Evolutionary conservation across 2,329 filamentous ascomycete genomes (phyloP).

Genomic region (Fusarium ambrosium): DNA sequence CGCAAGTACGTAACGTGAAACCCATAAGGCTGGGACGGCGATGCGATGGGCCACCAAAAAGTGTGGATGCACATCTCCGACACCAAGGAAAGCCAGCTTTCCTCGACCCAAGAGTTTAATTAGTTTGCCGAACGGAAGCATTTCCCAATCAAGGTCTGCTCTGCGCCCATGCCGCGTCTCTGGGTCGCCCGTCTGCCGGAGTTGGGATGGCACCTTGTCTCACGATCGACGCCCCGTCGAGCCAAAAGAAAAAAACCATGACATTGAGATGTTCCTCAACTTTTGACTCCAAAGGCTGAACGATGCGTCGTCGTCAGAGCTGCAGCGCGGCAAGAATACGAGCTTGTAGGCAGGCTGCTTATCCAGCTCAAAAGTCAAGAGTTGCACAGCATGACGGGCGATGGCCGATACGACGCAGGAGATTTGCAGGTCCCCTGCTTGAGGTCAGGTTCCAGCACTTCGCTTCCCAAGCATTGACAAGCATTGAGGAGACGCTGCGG

Average conservation of each 20-base stretch:
- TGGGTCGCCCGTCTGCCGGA: slow-evolving; percentile 19
- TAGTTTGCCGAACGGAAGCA: slow-evolving; percentile 25
- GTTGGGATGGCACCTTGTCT: slow-evolving; percentile 34
- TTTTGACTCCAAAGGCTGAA: not conserved
- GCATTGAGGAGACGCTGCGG: slow-evolving; percentile 15
- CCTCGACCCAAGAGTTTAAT: slow-evolving; percentile 15
- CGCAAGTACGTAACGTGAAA: not conserved
- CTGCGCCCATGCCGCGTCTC: slow-evolving; percentile 16
- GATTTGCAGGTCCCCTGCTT: slow-evolving; percentile 9
- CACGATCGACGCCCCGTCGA: slow-evolving; percentile 12
- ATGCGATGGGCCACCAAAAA: not conserved
- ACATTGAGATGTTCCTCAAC: not conserved
- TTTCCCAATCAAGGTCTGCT: slow-evolving; percentile 24
- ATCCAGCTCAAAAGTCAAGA: not conserved
- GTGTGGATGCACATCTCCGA: slow-evolving; percentile 34
- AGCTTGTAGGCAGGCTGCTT: slow-evolving; percentile 33
- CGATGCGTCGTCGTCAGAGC: not conserved
- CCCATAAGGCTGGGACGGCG: slow-evolving; percentile 36
- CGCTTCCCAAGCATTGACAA: slow-evolving; percentile 3
- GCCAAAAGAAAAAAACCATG: not conserved
- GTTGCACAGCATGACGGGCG: slow-evolving; percentile 36
- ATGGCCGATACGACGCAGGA: slow-evolving; percentile 34
- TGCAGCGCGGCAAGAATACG: slow-evolving; percentile 15
- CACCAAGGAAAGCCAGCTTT: slow-evolving; percentile 13
- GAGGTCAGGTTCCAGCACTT: slow-evolving; percentile 14